Percentiles rank a stretch among this genome's conserved stretches.
Evolutionary conservation across 257 asterid genomes (phyloP).

Genomic region (Przewalskia tangutica): DNA sequence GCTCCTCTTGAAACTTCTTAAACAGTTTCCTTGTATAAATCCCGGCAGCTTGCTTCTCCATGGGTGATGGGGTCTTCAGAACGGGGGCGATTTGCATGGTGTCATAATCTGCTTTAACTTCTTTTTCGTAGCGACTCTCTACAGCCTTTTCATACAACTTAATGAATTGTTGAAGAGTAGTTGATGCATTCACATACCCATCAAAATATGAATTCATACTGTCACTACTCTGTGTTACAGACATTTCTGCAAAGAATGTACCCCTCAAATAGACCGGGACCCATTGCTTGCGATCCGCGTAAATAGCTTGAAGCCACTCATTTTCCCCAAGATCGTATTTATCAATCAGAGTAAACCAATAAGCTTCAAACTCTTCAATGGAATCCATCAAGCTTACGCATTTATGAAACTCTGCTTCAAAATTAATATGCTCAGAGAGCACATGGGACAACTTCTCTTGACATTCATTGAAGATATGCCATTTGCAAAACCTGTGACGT

Average conservation of each 20-base stretch:
- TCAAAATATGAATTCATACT: conserved; percentile 12
- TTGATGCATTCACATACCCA: conserved; percentile 8
- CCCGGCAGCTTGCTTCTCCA: conserved; percentile 17
- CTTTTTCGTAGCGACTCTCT: conserved; percentile 8
- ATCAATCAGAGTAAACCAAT: conserved; percentile 9
- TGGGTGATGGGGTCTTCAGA: conserved; percentile 17
- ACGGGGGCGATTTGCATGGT: conserved; percentile 4
- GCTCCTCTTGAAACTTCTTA: conserved; percentile 16
- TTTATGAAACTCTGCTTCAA: conserved; percentile 11
- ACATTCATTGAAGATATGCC: conserved; percentile 12
- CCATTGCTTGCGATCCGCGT: conserved; percentile 5
- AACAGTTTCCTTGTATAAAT: conserved; percentile 11
- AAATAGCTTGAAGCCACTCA: conserved; percentile 6
- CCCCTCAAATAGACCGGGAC: neutral
- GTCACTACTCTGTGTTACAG: neutral
- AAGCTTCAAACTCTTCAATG: conserved; percentile 6
- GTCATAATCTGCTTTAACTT: conserved; percentile 12
- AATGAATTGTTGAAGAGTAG: conserved; percentile 2
- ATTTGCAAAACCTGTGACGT: conserved; percentile 8
- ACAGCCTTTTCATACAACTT: conserved; percentile 12
- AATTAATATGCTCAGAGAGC: neutral
- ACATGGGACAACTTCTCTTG: conserved; percentile 7
- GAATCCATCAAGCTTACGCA: conserved; percentile 7
- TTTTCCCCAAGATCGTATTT: conserved; percentile 2
- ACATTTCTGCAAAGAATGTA: neutral